These are phyloP conservation scores for Termitomyces sp. DNA, from an alignment of 768 basidiomycete species.

Conservation along the genomic window DNA sequence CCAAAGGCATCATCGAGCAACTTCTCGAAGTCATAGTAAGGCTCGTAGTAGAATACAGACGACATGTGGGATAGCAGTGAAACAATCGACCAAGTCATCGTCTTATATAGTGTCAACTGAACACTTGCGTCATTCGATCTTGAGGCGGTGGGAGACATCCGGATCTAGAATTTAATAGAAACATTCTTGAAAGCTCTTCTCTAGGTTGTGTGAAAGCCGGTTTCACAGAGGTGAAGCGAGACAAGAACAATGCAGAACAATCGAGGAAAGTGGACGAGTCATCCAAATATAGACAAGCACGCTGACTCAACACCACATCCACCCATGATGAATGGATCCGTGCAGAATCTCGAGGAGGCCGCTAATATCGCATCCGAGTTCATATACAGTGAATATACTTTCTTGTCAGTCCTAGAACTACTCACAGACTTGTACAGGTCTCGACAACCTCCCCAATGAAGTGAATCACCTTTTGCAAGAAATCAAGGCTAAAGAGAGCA, in stretches of 20 bases:
- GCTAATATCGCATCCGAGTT: constrained; percentile 49
- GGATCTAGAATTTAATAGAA: not conserved
- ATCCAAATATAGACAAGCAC: constrained; percentile 8
- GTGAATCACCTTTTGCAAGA: constrained; percentile 48
- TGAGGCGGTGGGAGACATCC: not conserved
- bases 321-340: constrained; percentile 20
- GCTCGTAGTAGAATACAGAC: constrained; percentile 32
- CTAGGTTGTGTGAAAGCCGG: no score
- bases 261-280: no score
- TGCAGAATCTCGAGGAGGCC: constrained; percentile 48
- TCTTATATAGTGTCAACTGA: not conserved
- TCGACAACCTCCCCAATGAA: constrained; percentile 52
- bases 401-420: not conserved
- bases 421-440: constrained; percentile 24
- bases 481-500: constrained; percentile 41
- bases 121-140: constrained; percentile 5
- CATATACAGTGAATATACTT: constrained; percentile 40
- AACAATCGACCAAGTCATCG: not conserved
- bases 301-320: constrained; percentile 7
- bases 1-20: constrained; percentile 36
- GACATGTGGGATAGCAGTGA: constrained; percentile 9
- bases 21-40: constrained; percentile 38
- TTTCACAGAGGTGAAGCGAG: not conserved
- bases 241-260: not conserved
- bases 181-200: not conserved